Evolutionary conservation across 306 rosid genomes (phyloP).

Genomic region (Quercus bicolor): DNA sequence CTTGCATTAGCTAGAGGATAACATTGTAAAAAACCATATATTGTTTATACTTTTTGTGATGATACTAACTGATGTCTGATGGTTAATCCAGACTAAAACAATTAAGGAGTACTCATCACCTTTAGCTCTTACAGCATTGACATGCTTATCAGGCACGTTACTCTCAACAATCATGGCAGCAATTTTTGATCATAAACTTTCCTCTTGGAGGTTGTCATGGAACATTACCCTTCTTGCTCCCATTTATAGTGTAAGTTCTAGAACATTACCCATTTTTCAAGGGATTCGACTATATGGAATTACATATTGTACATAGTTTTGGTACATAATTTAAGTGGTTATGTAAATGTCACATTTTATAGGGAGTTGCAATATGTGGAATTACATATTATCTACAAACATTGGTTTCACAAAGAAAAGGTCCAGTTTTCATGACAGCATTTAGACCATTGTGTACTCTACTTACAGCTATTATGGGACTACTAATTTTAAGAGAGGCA

Average conservation of each 20-base stretch:
- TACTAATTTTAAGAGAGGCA: conserved; percentile 15
- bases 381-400: neutral
- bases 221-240: conserved; percentile 26
- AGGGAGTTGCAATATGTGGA: conserved; percentile 20
- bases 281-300: too few relatives aligned
- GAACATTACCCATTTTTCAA: too few relatives aligned
- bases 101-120: conserved; percentile 23
- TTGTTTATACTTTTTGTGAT: too few relatives aligned
- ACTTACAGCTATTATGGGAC: conserved; percentile 8
- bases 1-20: too few relatives aligned
- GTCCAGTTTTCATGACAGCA: conserved; percentile 28
- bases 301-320: too few relatives aligned
- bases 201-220: conserved; percentile 29
- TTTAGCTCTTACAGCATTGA: conserved; percentile 5
- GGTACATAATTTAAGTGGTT: neutral
- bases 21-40: too few relatives aligned
- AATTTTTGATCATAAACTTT: conserved; percentile 18
- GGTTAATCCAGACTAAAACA: conserved; percentile 10
- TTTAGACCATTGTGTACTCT: conserved; percentile 13
- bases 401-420: conserved; percentile 7
- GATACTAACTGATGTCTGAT: neutral
- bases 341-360: neutral
- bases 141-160: conserved; percentile 19
- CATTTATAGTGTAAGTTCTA: conserved; percentile 10
- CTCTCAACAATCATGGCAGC: conserved; percentile 15